A percentile compares a stretch with the other conserved stretches of the same genome.
phyloP scores from a whole-genome alignment of 768 basidiomycete genomes.

The Filobasidium wieringae region DNA sequence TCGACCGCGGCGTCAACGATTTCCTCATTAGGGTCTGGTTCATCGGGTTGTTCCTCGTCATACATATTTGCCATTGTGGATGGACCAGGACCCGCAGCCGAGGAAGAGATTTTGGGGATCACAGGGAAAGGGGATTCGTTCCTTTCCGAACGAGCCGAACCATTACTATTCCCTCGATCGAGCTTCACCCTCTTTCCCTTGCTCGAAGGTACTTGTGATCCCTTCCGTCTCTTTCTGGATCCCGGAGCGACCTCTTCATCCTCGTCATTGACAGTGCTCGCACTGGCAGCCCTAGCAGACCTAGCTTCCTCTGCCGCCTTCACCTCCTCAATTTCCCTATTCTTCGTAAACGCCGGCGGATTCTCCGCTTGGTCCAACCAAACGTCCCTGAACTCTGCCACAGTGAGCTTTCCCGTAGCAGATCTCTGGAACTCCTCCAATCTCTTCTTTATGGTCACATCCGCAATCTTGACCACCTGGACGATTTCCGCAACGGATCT shows the following conservation, averaged over 20 bases:
- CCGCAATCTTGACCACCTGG: slow-evolving; percentile 98
- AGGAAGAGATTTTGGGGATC: too few relatives aligned
- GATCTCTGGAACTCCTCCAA: slow-evolving; percentile 90
- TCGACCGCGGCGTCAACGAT: slow-evolving; percentile 56
- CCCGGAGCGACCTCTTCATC: slow-evolving; percentile 4
- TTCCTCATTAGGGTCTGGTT: not conserved
- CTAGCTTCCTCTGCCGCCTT: slow-evolving; percentile 6
- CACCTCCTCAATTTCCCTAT: slow-evolving; percentile 16
- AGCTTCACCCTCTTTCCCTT: not conserved
- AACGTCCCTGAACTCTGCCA: slow-evolving; percentile 57
- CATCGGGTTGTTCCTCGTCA: not conserved
- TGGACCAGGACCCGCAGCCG: not conserved
- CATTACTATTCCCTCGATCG: not conserved
- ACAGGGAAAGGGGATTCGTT: too few relatives aligned
- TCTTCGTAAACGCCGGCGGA: slow-evolving; percentile 24
- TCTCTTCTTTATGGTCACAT: slow-evolving; percentile 81
- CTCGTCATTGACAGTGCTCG: slow-evolving; percentile 6
- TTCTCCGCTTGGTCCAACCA: slow-evolving; percentile 19
- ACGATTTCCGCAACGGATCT: slow-evolving; percentile 89
- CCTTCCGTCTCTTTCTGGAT: slow-evolving; percentile 4
- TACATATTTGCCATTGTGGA: not conserved
- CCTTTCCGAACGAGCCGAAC: not conserved
- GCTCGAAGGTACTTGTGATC: too few relatives aligned
- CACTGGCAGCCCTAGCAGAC: slow-evolving; percentile 5
- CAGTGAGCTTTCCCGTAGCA: slow-evolving; percentile 67